Evolutionary conservation across 2,329 filamentous ascomycete species (phyloP).

Genomic region (Aureobasidium pullulans): DNA sequence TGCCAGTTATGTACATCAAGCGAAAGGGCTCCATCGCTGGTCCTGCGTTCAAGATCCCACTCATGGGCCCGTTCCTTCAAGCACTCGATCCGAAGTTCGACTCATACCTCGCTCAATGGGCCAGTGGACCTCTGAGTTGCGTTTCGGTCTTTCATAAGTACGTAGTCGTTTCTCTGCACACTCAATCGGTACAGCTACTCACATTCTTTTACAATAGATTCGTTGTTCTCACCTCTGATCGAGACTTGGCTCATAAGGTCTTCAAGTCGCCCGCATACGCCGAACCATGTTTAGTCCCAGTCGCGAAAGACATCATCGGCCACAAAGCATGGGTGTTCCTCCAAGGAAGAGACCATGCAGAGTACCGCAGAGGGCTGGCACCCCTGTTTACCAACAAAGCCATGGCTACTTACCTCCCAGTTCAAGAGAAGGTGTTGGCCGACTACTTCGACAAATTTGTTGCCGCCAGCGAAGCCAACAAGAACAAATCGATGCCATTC

Average conservation of each 20-base stretch:
- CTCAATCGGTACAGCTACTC: background rate
- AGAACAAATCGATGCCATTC: constrained; percentile 27
- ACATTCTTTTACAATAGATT: constrained; percentile 42
- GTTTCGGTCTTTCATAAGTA: constrained; percentile 97
- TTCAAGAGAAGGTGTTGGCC: constrained; percentile 85
- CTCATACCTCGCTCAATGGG: constrained; percentile 81
- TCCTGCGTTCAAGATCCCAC: constrained; percentile 40
- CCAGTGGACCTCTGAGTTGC: constrained; percentile 79
- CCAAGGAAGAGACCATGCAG: constrained; percentile 87
- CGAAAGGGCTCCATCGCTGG: constrained; percentile 39
- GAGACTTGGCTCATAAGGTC: constrained; percentile 70
- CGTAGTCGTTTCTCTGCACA: background rate
- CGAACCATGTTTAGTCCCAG: constrained; percentile 11
- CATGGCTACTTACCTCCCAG: constrained; percentile 78
- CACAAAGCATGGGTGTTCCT: constrained; percentile 43
- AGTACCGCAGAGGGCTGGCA: constrained; percentile 94
- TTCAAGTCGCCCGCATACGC: constrained; percentile 13
- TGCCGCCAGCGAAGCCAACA: constrained; percentile 54
- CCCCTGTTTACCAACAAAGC: constrained; percentile 86
- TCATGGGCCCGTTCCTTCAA: constrained; percentile 80
- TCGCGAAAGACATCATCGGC: constrained; percentile 65
- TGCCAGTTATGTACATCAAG: background rate
- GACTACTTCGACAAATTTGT: constrained; percentile 76
- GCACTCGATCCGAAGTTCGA: constrained; percentile 78
- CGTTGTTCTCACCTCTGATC: constrained; percentile 91